phyloP scores from a whole-genome alignment of 176 grass and related monocot genomes.

The Canna indica region DNA sequence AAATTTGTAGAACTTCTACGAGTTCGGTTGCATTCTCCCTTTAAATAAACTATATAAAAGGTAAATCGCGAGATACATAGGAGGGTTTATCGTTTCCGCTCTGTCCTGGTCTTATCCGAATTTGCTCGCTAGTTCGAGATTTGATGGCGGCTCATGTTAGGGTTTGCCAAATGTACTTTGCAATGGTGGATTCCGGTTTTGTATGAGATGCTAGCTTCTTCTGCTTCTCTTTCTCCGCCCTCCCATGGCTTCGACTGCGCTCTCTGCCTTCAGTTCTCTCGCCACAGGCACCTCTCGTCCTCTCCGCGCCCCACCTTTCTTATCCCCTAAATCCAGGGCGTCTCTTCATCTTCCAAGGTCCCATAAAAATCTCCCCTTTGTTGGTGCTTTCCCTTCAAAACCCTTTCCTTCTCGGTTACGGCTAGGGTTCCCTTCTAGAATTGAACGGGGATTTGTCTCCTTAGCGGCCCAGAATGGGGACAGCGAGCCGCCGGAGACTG shows the following conservation, averaged over 20 bases:
- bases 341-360: slow-evolving; percentile 6
- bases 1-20: no score
- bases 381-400: neutral
- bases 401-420: neutral
- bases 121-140: neutral
- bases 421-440: neutral
- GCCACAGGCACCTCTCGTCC: neutral
- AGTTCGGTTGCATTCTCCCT: no score
- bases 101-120: neutral
- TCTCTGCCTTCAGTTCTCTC: neutral
- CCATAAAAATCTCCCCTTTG: neutral
- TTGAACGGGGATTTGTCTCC: neutral
- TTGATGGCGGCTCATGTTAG: neutral
- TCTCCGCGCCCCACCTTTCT: neutral
- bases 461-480: neutral
- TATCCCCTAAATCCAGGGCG: neutral
- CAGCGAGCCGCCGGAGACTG: slow-evolving; percentile 14
- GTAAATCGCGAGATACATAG: no score
- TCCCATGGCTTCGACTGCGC: slow-evolving; percentile 12
- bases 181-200: neutral
- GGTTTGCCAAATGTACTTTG: neutral
- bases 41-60: no score
- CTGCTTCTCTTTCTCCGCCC: neutral
- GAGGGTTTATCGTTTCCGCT: no score
- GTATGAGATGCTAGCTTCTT: neutral